These are phyloP conservation scores for Rhododendron mucronatum DNA, from an alignment of 148 eudicot genomes.

Conservation along the genomic window DNA sequence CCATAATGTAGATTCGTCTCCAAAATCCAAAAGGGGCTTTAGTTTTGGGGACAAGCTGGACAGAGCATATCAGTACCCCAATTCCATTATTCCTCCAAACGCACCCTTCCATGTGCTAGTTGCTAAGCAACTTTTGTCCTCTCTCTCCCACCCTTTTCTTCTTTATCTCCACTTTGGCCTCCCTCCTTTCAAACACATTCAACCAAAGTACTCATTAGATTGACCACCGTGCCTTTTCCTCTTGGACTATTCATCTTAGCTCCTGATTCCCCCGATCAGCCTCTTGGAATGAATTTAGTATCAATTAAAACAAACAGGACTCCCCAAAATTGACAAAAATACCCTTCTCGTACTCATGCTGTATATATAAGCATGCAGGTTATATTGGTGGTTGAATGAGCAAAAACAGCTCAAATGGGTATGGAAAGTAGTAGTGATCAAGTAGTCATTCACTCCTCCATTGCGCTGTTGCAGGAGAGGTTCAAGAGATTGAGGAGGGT, in stretches of 20 bases:
- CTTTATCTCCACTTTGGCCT: constrained; percentile 34
- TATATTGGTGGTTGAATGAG: not conserved
- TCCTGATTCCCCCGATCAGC: constrained; percentile 39
- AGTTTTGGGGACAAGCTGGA: constrained; percentile 38
- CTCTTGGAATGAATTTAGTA: not conserved
- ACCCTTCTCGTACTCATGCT: not conserved
- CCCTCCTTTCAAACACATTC: constrained; percentile 12
- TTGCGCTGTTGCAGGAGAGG: constrained; percentile 70
- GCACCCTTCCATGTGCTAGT: constrained; percentile 64
- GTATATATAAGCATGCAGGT: constrained; percentile 21
- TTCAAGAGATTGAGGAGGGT: constrained; percentile 61
- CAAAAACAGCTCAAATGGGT: constrained; percentile 14
- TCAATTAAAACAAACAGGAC: not conserved
- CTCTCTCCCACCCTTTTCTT: constrained; percentile 33
- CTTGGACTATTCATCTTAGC: constrained; percentile 30
- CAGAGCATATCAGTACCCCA: constrained; percentile 23
- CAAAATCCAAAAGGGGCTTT: constrained; percentile 15
- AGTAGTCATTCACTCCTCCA: constrained; percentile 48
- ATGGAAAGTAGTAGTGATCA: constrained; percentile 27
- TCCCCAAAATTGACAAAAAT: not conserved
- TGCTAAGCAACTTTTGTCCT: constrained; percentile 52
- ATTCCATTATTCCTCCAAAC: constrained; percentile 70
- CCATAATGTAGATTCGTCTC: constrained; percentile 13
- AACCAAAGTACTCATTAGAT: constrained; percentile 32
- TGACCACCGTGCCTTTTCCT: constrained; percentile 34